phyloP scores from a whole-genome alignment of 2,329 filamentous ascomycete species.

The Ilyonectria sp. region DNA sequence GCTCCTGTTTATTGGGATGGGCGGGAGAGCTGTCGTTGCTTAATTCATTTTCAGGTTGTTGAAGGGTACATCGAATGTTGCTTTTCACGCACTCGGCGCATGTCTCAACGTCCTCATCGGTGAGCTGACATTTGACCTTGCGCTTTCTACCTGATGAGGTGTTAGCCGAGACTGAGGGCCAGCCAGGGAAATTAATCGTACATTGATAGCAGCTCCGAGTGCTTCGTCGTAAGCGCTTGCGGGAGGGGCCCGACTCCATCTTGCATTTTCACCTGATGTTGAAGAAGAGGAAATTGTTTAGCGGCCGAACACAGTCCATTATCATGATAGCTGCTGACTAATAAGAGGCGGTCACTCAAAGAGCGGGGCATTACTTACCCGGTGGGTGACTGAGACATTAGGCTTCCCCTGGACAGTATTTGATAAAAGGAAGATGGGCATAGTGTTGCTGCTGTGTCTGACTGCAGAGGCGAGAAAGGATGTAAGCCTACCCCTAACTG shows the following conservation, averaged over 20 bases:
- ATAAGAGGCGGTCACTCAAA: no score
- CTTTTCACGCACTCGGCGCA: constrained; percentile 35
- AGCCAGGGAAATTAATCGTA: neutral
- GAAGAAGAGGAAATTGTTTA: neutral
- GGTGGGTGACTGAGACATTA: no score
- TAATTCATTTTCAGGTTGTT: constrained; percentile 6
- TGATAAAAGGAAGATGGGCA: no score
- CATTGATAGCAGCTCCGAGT: constrained; percentile 35
- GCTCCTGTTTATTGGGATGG: neutral
- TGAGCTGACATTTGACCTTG: constrained; percentile 39
- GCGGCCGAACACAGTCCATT: neutral
- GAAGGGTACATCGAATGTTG: constrained; percentile 26
- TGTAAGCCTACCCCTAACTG: no score
- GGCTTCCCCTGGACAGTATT: no score
- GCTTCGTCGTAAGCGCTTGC: constrained; percentile 32
- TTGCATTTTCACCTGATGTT: neutral
- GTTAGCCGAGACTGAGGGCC: neutral
- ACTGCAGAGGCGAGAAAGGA: no score
- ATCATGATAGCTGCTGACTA: no score
- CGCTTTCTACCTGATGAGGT: constrained; percentile 29
- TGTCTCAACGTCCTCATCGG: constrained; percentile 24
- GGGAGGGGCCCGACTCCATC: constrained; percentile 26
- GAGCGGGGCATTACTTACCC: no score
- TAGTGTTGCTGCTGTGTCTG: no score
- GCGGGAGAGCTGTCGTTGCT: neutral